Percentiles rank a stretch among this genome's conserved stretches.
Conservation (phyloP, 2,329 filamentous ascomycete genomes). For the Alternaria novae-zelandiae region DNA sequence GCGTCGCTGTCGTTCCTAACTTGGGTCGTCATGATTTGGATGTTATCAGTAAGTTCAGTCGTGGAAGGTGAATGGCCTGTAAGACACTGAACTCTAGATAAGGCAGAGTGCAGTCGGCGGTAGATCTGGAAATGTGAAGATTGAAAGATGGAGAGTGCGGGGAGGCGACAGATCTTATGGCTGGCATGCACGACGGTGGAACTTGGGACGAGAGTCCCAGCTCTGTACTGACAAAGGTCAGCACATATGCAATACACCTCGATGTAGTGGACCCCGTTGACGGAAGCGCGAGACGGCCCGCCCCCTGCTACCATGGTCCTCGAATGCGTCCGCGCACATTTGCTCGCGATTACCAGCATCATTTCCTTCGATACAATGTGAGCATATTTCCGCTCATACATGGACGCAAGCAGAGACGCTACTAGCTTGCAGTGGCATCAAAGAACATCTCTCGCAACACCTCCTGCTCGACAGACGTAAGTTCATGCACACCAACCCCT, state of each 20-base stretch:
- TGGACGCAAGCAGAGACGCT: neutral
- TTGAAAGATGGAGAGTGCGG: neutral
- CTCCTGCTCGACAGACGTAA: neutral
- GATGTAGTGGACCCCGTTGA: constrained; percentile 1
- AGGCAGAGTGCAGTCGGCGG: neutral
- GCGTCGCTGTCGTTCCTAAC: constrained; percentile 9
- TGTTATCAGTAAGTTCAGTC: neutral
- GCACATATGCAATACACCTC: neutral
- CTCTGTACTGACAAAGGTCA: neutral
- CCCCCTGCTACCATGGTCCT: constrained; percentile 11
- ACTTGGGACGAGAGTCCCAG: neutral
- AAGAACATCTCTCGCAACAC: neutral
- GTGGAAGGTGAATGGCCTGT: neutral
- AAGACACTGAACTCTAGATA: neutral
- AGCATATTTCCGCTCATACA: neutral
- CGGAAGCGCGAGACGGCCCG: constrained; percentile 7
- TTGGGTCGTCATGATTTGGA: constrained; percentile 7
- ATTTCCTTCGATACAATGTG: neutral
- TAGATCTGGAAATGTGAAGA: neutral
- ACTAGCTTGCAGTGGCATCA: neutral
- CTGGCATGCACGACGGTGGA: neutral
- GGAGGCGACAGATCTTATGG: neutral
- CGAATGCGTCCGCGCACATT: neutral
- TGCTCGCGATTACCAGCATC: neutral
- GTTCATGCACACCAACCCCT: neutral